A percentile compares a stretch with the other conserved stretches of the same genome.
Evolutionary conservation across 352 stramenopile genomes (phyloP).

Genomic region (Pythium volutum): DNA sequence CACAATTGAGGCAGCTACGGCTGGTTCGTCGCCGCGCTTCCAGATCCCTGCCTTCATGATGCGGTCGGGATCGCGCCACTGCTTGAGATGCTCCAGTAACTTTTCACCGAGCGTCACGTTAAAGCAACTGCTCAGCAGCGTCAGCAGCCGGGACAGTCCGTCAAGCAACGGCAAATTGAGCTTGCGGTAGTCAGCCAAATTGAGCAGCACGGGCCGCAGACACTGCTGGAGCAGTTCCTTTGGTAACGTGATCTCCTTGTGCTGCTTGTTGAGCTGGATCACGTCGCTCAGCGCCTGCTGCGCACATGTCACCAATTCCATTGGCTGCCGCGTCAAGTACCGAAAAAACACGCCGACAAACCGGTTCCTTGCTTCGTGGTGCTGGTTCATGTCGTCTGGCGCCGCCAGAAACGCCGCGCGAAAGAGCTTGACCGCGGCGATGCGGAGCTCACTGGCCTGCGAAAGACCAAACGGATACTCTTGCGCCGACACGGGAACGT

Average conservation of each 20-base stretch:
- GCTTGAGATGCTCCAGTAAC: conserved; percentile 94
- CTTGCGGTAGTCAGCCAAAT: conserved; percentile 95
- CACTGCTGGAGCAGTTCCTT: conserved; percentile 97
- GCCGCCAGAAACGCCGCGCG: conserved; percentile 82
- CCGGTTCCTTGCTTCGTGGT: conserved; percentile 81
- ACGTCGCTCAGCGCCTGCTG: conserved; percentile 80
- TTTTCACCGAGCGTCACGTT: conserved; percentile 98
- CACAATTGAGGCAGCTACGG: conserved; percentile 94
- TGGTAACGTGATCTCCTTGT: conserved; percentile 86
- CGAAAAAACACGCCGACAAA: conserved; percentile 90
- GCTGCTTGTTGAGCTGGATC: conserved; percentile 83
- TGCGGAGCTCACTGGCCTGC: conserved; percentile 75
- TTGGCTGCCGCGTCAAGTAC: conserved; percentile 83
- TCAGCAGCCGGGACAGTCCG: conserved; percentile 91
- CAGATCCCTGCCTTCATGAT: conserved; percentile 92
- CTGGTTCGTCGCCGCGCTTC: conserved; percentile 93
- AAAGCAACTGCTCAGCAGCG: conserved; percentile 95
- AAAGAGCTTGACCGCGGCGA: conserved; percentile 86
- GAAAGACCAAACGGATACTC: conserved; percentile 87
- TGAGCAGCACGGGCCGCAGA: conserved; percentile 94
- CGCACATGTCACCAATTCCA: conserved; percentile 78
- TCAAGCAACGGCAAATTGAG: conserved; percentile 95
- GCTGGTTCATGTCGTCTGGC: conserved; percentile 79
- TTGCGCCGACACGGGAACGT: conserved; percentile 56
- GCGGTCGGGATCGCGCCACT: conserved; percentile 90